Evolutionary conservation across 768 basidiomycete species (phyloP).

Genomic region (Tephrocybe sp.): DNA sequence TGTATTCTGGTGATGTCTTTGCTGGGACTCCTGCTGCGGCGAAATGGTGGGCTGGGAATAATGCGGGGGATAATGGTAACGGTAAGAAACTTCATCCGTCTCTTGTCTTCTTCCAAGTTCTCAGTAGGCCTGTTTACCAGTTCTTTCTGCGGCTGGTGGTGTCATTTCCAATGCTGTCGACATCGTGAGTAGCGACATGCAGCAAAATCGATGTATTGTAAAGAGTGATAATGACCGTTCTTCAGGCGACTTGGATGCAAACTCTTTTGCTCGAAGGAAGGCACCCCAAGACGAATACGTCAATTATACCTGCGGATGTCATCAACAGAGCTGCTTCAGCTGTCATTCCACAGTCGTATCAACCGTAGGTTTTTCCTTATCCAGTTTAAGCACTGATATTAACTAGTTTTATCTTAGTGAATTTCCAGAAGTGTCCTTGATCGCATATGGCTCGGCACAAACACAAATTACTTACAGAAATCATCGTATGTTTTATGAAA

Average conservation of each 20-base stretch:
- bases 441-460: slow-evolving; percentile 25
- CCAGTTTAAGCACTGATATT: not conserved
- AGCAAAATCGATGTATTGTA: not conserved
- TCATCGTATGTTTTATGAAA: slow-evolving; percentile 18
- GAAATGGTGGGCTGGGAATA: slow-evolving; percentile 18
- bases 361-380: slow-evolving; percentile 14
- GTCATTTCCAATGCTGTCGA: slow-evolving; percentile 26
- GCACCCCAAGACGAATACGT: slow-evolving; percentile 19
- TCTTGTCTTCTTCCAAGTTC: not conserved
- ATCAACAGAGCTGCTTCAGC: slow-evolving; percentile 21
- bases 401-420: not conserved
- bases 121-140: slow-evolving; percentile 2
- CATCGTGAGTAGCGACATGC: slow-evolving; percentile 14
- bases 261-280: slow-evolving; percentile 23
- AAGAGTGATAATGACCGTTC: not conserved
- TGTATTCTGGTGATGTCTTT: slow-evolving; percentile 18
- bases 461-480: slow-evolving; percentile 21
- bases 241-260: slow-evolving; percentile 27
- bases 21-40: slow-evolving; percentile 19
- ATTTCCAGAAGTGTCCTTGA: slow-evolving; percentile 23
- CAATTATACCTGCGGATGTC: slow-evolving; percentile 22
- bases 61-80: slow-evolving; percentile 21
- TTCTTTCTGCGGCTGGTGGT: slow-evolving; percentile 25
- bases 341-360: slow-evolving; percentile 16
- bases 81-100: slow-evolving; percentile 3